Base-by-base conservation (phyloP, 192 early-diverging fungal genomes). In the Podila horticola region DNA sequence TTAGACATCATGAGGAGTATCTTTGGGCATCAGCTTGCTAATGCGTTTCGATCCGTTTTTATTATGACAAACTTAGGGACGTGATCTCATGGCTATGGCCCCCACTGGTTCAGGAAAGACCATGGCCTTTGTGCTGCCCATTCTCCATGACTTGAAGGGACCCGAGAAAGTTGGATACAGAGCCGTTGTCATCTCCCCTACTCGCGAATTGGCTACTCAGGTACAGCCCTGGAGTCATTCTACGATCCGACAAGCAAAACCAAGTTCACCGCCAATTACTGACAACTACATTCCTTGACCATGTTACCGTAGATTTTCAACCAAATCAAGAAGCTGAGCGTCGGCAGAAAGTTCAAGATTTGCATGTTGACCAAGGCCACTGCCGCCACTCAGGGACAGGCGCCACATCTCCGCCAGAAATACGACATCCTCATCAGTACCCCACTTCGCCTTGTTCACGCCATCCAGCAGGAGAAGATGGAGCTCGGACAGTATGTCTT, bases 31-130 rank as follows among this genome's bases (percentile, higher is more conserved):
- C 38, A 12, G 11, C 12, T 41, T 10, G 12, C 38, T 41, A 45
- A 45, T 17, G 41, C 15, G 1, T 17, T 58, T 67, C 6, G 41
- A 55, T 58, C 13, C 24, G 20, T 11, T 51, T 2, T 1, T 36
- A 0, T 17, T 26, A 62, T 58, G 5, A 55, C 52, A 26, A 24
- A 12, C 0, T 48, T 66, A 90, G 90, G 89, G 90, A n/a, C 91
- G 96, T 17, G 98, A 99, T 79, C 38, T 99, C 4, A 97, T 99
- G 88, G 95, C 96, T 3, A 94, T 94, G 84, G 96, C 98, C 11
- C 98, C 97, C 38, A 99, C 98, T 24, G 97, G 98, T 65, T 97
- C 96, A 7, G 98, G 98, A 76, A 99, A 99, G 85, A 99, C 98
- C 1, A 79, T 98, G 75, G 97, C 98, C 0, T 99, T 94, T 66